phyloP scores from a whole-genome alignment of 2,329 filamentous ascomycete species.

The Fusarium tricinctum region DNA sequence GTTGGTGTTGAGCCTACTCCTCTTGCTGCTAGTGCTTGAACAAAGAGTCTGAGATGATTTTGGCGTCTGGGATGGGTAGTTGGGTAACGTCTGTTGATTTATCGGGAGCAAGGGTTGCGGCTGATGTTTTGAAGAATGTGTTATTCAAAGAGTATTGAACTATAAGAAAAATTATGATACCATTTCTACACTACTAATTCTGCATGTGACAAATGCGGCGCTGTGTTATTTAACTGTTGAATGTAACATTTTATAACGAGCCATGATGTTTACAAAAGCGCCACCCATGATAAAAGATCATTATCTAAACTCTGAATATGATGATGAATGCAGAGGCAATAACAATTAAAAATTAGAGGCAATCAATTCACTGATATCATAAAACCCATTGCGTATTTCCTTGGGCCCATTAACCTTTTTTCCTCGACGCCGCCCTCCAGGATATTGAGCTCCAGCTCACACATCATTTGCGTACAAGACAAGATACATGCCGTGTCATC shows the following conservation, averaged over 20 bases:
- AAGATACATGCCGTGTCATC: neutral
- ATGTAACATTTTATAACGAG: neutral
- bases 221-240: neutral
- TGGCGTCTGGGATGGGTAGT: slow-evolving; percentile 37
- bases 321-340: neutral
- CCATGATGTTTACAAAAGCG: neutral
- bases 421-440: slow-evolving; percentile 11
- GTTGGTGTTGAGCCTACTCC: slow-evolving; percentile 83
- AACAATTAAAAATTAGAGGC: slow-evolving; percentile 8
- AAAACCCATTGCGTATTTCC: slow-evolving; percentile 12
- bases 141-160: slow-evolving; percentile 12
- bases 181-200: neutral
- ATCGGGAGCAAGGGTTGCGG: slow-evolving; percentile 25
- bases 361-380: slow-evolving; percentile 24
- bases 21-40: slow-evolving; percentile 65
- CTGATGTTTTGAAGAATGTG: slow-evolving; percentile 15
- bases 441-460: neutral
- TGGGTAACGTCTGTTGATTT: slow-evolving; percentile 31
- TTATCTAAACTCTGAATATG: neutral
- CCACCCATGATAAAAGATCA: too few species aligned
- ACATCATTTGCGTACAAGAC: slow-evolving; percentile 2
- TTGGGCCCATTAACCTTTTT: slow-evolving; percentile 5
- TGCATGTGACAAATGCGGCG: neutral
- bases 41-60: slow-evolving; percentile 30
- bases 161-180: slow-evolving; percentile 8